Evolutionary conservation across 495 filamentous ascomycete species (phyloP), one percentile per base, ranked within the genome.

Genomic region (Penicillium silybi): DNA sequence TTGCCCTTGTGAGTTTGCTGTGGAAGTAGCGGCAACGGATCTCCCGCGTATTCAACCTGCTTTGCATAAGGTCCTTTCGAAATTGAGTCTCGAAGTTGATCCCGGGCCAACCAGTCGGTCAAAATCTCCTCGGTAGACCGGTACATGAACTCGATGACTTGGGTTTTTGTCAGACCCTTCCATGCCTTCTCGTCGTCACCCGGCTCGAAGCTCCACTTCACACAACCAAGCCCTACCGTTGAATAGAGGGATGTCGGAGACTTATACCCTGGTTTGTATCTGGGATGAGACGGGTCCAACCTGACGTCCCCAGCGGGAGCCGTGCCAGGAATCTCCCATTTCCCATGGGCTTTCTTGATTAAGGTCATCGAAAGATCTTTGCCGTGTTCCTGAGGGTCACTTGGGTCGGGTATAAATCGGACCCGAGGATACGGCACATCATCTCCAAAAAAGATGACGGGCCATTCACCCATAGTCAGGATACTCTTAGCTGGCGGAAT

Each of bases 141-240:
- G 29, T 59, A 59, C 35, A 58, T 63, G 23, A 50, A 56, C 10
- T 54, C 53, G 43, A 50, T 43, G 6, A 69, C 43, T 41, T 48
- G 18, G 2, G 48, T 52, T 23, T 43, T 2, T 6, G 41, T 41
- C 41, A 59, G 26, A 0, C 46, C 43, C 9, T 49, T 44, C 53
- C 54, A 58, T n/a, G 8, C 1, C 10, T 3, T n/a, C 19, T 16
- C 22, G 0, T 25, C 2, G 11, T 53, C 17, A n/a, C 65, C 67
- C 17, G 61, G 37, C 2, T 70, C 65, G 37, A 70, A 66, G 6
- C 29, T 41, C 67, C 67, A 70, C 15, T 50, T 10, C 18, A 68
- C 41, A 2, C 19, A 25, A 4, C 43, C 52, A 15, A 63, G 59
- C 13, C 56, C 56, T 5, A 46, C 27, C 9, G 40, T 35, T 26